phyloP scores from a whole-genome alignment of 352 stramenopile species.

The Pythium brachiatum region DNA sequence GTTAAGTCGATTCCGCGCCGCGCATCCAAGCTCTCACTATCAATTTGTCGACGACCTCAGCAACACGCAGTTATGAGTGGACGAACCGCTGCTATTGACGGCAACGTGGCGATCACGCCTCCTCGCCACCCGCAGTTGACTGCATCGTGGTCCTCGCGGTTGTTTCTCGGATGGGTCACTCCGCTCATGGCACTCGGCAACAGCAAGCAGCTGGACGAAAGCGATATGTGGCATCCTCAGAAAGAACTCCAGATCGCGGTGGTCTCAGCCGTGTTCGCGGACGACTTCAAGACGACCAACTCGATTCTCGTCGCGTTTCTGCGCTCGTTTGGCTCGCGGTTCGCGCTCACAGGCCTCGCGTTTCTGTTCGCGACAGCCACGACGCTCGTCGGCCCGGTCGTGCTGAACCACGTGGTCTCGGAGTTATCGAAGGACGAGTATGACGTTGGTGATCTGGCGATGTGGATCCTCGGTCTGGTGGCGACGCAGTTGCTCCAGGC shows the following conservation, averaged over 20 bases:
- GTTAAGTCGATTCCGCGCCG: too few relatives aligned
- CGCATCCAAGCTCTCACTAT: too few relatives aligned
- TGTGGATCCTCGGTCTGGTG: constrained; percentile 45
- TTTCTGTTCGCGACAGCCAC: constrained; percentile 42
- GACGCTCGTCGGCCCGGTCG: constrained; percentile 42
- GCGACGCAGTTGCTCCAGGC: constrained; percentile 47
- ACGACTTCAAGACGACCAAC: constrained; percentile 25
- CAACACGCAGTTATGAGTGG: too few relatives aligned
- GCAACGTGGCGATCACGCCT: too few relatives aligned
- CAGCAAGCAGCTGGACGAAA: constrained; percentile 38
- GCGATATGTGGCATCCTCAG: constrained; percentile 45
- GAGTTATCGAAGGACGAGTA: constrained; percentile 27
- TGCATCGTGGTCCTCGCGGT: constrained; percentile 32
- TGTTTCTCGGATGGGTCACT: constrained; percentile 47
- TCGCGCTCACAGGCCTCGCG: constrained; percentile 31
- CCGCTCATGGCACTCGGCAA: constrained; percentile 45
- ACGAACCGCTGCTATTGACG: too few relatives aligned
- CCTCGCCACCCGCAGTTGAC: too few relatives aligned
- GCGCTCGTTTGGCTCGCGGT: constrained; percentile 33
- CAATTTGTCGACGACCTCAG: too few relatives aligned
- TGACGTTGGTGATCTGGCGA: constrained; percentile 14
- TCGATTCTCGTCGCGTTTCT: constrained; percentile 41
- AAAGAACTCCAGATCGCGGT: constrained; percentile 23
- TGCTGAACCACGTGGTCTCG: constrained; percentile 42
- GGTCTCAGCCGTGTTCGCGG: constrained; percentile 22